phyloP scores from a whole-genome alignment of 768 basidiomycete genomes.

The Hygrophorus pudorinus region DNA sequence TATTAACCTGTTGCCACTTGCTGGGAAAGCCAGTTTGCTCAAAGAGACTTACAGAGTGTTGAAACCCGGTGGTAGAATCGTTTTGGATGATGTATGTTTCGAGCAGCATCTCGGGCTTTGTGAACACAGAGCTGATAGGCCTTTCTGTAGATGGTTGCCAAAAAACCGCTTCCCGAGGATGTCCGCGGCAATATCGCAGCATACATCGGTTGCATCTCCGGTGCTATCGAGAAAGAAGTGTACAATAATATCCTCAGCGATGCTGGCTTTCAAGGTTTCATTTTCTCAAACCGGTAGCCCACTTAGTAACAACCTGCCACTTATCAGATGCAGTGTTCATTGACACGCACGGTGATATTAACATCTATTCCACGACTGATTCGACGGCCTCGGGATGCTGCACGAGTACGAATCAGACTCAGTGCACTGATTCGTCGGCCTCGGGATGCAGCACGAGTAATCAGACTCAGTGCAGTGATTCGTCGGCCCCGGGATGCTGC shows the following conservation, averaged over 20 bases:
- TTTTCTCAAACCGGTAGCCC: background rate
- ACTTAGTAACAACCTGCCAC: background rate
- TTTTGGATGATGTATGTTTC: slow-evolving; percentile 36
- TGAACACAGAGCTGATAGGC: too few species aligned
- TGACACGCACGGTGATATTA: slow-evolving; percentile 32
- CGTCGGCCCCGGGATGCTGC: background rate
- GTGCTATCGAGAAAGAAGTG: slow-evolving; percentile 30
- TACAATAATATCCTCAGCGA: slow-evolving; percentile 27
- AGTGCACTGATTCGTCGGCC: background rate
- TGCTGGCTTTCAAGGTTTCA: slow-evolving; percentile 33
- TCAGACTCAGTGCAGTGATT: background rate
- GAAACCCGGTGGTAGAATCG: slow-evolving; percentile 47
- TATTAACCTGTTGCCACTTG: slow-evolving; percentile 35
- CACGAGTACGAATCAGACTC: slow-evolving; percentile 4
- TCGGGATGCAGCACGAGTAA: background rate
- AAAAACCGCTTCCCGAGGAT: slow-evolving; percentile 29
- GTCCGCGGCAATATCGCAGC: slow-evolving; percentile 30
- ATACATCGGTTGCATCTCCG: slow-evolving; percentile 37
- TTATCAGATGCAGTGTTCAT: slow-evolving; percentile 29
- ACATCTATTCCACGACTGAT: slow-evolving; percentile 20
- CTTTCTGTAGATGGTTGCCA: slow-evolving; percentile 34
- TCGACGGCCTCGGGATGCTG: slow-evolving; percentile 10
- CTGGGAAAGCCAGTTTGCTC: slow-evolving; percentile 31
- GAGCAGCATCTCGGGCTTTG: background rate
- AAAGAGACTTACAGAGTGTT: slow-evolving; percentile 40